A percentile compares a stretch with the other conserved stretches of the same genome.
phyloP scores from a whole-genome alignment of 1,139 yeast species.

The Pichia kudriavzevii region DNA sequence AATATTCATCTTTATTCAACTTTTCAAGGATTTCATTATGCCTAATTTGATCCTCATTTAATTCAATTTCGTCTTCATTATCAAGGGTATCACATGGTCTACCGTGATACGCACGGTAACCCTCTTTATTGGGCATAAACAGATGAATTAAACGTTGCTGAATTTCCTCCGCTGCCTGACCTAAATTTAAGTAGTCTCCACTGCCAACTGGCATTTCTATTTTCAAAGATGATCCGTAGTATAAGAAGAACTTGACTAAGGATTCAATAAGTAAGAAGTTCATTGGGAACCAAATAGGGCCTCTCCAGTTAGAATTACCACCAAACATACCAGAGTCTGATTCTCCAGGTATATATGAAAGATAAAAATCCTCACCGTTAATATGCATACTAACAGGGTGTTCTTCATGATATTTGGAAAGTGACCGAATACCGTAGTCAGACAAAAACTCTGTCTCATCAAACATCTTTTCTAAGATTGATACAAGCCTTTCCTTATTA shows the following conservation, averaged over 20 bases:
- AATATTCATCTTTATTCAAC: conserved; percentile 62
- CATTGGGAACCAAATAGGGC: conserved; percentile 98
- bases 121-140: conserved; percentile 63
- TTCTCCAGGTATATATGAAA: conserved; percentile 85
- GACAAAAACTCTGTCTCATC: conserved; percentile 87
- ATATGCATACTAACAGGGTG: conserved; percentile 86
- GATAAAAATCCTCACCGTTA: conserved; percentile 65
- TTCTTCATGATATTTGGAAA: conserved; percentile 81
- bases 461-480: conserved; percentile 74
- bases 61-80: conserved; percentile 30
- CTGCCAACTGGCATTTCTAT: conserved; percentile 90
- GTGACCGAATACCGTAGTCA: conserved; percentile 80
- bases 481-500: conserved; percentile 68
- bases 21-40: conserved; percentile 29
- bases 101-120: conserved; percentile 78
- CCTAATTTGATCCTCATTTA: conserved; percentile 10
- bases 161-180: conserved; percentile 87
- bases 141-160: conserved; percentile 81
- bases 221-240: conserved; percentile 80
- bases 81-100: conserved; percentile 4
- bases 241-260: conserved; percentile 79
- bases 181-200: conserved; percentile 73
- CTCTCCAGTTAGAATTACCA: conserved; percentile 97
- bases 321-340: conserved; percentile 95
- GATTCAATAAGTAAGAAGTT: conserved; percentile 85